A percentile compares a stretch with the other conserved stretches of the same genome.
These are phyloP conservation scores for Geranium brycei DNA, from an alignment of 345 rosid species.

Conservation along the genomic window DNA sequence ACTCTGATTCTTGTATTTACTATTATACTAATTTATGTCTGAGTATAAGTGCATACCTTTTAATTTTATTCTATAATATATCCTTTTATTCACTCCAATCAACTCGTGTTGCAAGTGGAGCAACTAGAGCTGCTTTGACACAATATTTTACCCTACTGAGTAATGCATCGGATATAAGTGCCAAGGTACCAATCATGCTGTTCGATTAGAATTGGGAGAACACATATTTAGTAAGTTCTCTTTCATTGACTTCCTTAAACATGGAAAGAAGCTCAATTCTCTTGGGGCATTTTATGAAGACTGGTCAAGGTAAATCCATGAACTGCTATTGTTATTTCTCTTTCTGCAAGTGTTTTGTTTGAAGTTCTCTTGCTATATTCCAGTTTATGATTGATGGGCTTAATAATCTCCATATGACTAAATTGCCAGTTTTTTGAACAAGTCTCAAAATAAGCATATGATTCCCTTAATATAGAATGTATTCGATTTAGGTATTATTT, in stretches of 20 bases:
- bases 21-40: neutral
- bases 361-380: neutral
- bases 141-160: constrained; percentile 92
- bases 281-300: constrained; percentile 50
- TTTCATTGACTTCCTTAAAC: constrained; percentile 67
- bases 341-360: neutral
- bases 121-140: constrained; percentile 94
- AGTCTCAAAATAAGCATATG: constrained; percentile 27
- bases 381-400: neutral
- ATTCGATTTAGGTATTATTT: neutral
- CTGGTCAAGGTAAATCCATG: constrained; percentile 46
- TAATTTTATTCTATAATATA: neutral
- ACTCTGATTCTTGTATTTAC: neutral
- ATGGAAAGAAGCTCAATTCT: constrained; percentile 63
- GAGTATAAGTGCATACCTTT: too few relatives aligned
- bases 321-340: neutral
- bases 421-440: constrained; percentile 52
- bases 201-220: constrained; percentile 5
- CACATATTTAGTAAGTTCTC: constrained; percentile 9
- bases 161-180: constrained; percentile 91
- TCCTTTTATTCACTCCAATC: constrained; percentile 8
- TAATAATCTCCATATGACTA: constrained; percentile 12
- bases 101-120: constrained; percentile 99
- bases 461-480: neutral
- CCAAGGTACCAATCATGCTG: constrained; percentile 42